phyloP scores from a whole-genome alignment of 805 yeast species.

The Wickerhamomyces bovis region DNA sequence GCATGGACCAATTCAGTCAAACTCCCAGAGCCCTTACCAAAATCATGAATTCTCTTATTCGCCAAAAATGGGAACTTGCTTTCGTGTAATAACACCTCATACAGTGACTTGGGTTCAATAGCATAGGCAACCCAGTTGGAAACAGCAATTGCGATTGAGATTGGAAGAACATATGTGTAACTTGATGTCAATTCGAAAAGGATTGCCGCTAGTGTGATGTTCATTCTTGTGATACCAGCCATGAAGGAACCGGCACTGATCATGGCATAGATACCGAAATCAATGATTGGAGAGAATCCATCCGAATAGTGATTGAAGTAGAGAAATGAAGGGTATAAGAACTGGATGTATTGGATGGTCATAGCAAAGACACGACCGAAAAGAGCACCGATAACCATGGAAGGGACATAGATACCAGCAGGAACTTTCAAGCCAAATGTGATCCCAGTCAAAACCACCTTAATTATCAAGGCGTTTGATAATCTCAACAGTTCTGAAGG shows the following conservation, averaged over 20 bases:
- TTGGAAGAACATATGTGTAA: slow-evolving; percentile 50
- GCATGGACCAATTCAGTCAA: slow-evolving; percentile 35
- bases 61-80: slow-evolving; percentile 52
- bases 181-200: slow-evolving; percentile 51
- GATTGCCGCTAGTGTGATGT: slow-evolving; percentile 44
- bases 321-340: slow-evolving; percentile 18
- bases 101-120: slow-evolving; percentile 44
- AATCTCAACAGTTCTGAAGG: slow-evolving; percentile 30
- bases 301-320: slow-evolving; percentile 11
- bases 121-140: slow-evolving; percentile 51
- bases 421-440: slow-evolving; percentile 57
- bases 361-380: slow-evolving; percentile 48
- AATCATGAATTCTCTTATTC: slow-evolving; percentile 31
- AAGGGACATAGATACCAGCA: slow-evolving; percentile 56
- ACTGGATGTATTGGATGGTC: slow-evolving; percentile 33
- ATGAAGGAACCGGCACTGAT: slow-evolving; percentile 51
- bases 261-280: slow-evolving; percentile 47
- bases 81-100: slow-evolving; percentile 39
- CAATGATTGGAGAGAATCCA: slow-evolving; percentile 29
- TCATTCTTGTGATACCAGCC: slow-evolving; percentile 55
- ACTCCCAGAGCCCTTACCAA: slow-evolving; percentile 22
- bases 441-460: slow-evolving; percentile 40
- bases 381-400: slow-evolving; percentile 58
- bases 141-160: slow-evolving; percentile 49
- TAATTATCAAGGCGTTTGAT: slow-evolving; percentile 37